phyloP scores from a whole-genome alignment of 2,329 filamentous ascomycete species.

The Penicillium sp. region DNA sequence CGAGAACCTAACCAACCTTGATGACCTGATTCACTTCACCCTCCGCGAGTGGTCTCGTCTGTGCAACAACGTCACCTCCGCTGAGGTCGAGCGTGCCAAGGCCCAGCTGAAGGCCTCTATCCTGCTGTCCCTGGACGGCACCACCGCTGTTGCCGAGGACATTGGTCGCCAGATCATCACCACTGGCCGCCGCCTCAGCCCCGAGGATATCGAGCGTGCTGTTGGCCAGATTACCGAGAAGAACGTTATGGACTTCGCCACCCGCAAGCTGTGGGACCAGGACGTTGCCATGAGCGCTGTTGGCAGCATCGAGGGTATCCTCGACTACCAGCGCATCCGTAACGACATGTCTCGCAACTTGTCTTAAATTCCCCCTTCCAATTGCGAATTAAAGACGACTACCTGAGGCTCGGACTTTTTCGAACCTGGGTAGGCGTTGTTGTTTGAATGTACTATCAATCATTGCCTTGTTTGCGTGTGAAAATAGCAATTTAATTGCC shows the following conservation, averaged over 20 bases:
- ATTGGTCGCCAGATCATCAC: constrained; percentile 98
- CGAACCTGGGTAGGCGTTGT: constrained; percentile 18
- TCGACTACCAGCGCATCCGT: constrained; percentile 61
- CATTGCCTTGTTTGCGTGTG: constrained; percentile 35
- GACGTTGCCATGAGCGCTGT: constrained; percentile 93
- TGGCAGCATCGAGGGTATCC: constrained; percentile 83
- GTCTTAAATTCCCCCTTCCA: constrained; percentile 23
- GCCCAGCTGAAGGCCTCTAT: constrained; percentile 98
- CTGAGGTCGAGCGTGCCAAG: constrained; percentile 98
- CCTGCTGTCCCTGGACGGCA: constrained; percentile 94
- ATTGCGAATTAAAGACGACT: constrained; percentile 28
- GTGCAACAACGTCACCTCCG: constrained; percentile 81
- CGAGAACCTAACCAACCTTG: constrained; percentile 82
- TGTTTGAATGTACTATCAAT: constrained; percentile 37
- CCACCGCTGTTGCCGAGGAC: constrained; percentile 95
- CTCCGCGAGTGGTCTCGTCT: constrained; percentile 98
- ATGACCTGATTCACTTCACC: constrained; percentile 97
- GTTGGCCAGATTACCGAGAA: constrained; percentile 90
- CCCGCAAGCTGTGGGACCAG: constrained; percentile 95
- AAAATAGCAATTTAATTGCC: constrained; percentile 36
- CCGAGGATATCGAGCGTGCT: constrained; percentile 91
- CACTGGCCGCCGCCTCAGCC: constrained; percentile 87
- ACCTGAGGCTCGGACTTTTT: constrained; percentile 12
- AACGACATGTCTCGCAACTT: constrained; percentile 84
- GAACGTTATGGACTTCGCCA: constrained; percentile 96